These are phyloP conservation scores for Lachancea sp. DNA, from an alignment of 805 yeast species.

Conservation along the genomic window DNA sequence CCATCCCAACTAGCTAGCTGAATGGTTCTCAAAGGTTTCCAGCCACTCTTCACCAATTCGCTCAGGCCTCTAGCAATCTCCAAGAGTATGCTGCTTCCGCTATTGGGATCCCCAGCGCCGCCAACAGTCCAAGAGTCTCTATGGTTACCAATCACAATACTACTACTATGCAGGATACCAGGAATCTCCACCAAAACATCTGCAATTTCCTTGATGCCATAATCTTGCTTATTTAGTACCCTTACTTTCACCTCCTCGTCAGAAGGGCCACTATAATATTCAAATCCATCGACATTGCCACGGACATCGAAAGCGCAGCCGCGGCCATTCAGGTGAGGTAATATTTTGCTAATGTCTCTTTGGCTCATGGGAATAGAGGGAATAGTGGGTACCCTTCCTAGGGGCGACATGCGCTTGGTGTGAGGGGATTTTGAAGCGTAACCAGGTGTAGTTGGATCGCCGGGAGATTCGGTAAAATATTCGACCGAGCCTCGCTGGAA, in stretches of 20 bases:
- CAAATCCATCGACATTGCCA: slow-evolving; percentile 40
- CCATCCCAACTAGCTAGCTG: slow-evolving; percentile 78
- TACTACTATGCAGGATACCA: slow-evolving; percentile 48
- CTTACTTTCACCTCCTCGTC: slow-evolving; percentile 26
- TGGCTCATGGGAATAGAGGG: slow-evolving; percentile 49
- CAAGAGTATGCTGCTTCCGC: slow-evolving; percentile 44
- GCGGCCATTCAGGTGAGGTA: slow-evolving; percentile 33
- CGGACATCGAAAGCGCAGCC: slow-evolving; percentile 35
- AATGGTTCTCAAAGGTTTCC: slow-evolving; percentile 70
- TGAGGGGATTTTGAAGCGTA: slow-evolving; percentile 45
- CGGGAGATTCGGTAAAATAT: slow-evolving; percentile 54
- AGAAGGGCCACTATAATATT: slow-evolving; percentile 45
- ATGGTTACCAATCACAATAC: slow-evolving; percentile 48
- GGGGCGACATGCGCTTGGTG: slow-evolving; percentile 37
- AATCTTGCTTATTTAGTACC: slow-evolving; percentile 39
- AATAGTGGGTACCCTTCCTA: slow-evolving; percentile 41
- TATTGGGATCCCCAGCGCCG: slow-evolving; percentile 47
- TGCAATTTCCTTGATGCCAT: slow-evolving; percentile 39
- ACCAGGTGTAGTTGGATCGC: slow-evolving; percentile 77
- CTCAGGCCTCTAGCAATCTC: slow-evolving; percentile 50
- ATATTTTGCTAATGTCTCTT: slow-evolving; percentile 38
- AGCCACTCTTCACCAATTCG: slow-evolving; percentile 42
- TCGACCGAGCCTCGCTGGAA: slow-evolving; percentile 59
- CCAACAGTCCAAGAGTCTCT: slow-evolving; percentile 46
- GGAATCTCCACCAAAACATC: slow-evolving; percentile 50